Percentiles rank a stretch among this genome's conserved stretches.
Evolutionary conservation across 352 stramenopile species (phyloP).

Genomic region (Globisporangium recalcitrans): DNA sequence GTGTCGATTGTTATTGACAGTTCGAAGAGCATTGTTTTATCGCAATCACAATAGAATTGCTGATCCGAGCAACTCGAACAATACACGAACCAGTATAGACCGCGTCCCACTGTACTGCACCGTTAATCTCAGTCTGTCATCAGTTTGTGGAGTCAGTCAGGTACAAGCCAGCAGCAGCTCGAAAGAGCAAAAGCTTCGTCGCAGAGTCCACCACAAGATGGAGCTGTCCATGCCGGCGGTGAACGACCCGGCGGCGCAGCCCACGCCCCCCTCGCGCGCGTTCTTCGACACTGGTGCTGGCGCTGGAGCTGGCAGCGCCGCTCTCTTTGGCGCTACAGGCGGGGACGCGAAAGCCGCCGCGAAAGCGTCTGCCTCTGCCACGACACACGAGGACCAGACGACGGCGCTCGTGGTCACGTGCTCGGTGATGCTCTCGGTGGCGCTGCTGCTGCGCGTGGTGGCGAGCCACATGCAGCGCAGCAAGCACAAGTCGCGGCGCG

Average conservation of each 20-base stretch:
- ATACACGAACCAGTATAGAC: neutral
- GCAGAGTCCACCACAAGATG: neutral
- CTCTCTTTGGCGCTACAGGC: neutral
- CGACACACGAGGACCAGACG: slow-evolving; percentile 39
- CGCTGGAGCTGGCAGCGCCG: neutral
- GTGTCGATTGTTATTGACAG: too few relatives aligned
- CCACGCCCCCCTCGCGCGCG: neutral
- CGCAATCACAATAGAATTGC: neutral
- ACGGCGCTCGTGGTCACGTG: slow-evolving; percentile 46
- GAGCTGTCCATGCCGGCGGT: neutral
- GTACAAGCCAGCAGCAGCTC: too few relatives aligned
- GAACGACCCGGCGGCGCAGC: slow-evolving; percentile 8
- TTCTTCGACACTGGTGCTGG: slow-evolving; percentile 1
- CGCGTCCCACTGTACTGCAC: neutral
- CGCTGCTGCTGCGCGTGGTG: slow-evolving; percentile 38
- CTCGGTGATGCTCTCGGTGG: slow-evolving; percentile 55
- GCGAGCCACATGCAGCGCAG: slow-evolving; percentile 28
- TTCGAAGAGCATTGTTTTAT: too few relatives aligned
- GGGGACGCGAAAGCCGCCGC: neutral
- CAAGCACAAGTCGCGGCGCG: slow-evolving; percentile 17
- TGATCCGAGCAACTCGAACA: too few relatives aligned
- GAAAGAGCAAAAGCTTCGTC: neutral
- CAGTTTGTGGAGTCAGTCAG: neutral
- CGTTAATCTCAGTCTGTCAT: neutral
- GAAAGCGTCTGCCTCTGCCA: neutral